phyloP scores from a whole-genome alignment of 805 yeast genomes.

The Nakazawaea ishiwadae region DNA sequence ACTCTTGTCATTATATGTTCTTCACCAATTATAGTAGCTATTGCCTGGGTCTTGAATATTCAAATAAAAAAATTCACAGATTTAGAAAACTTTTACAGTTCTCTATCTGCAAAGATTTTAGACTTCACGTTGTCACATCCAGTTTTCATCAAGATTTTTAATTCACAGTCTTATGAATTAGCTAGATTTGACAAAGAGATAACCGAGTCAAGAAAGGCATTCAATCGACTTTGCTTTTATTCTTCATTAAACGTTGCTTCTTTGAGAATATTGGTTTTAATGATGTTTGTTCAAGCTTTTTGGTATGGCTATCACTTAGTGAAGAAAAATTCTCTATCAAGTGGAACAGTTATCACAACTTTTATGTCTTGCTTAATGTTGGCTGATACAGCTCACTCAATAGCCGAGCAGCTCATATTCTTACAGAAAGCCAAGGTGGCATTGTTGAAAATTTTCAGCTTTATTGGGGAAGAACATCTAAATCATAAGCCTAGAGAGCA shows the following conservation, averaged over 20 bases:
- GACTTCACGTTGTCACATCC: constrained; percentile 69
- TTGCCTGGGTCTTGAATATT: constrained; percentile 47
- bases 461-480: constrained; percentile 24
- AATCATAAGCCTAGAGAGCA: background rate
- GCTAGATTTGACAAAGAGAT: constrained; percentile 32
- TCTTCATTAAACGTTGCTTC: constrained; percentile 53
- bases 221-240: constrained; percentile 39
- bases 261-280: constrained; percentile 50
- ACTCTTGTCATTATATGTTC: constrained; percentile 74
- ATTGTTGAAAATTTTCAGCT: constrained; percentile 39
- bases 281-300: constrained; percentile 87
- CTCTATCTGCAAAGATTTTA: constrained; percentile 53
- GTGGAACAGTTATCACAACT: constrained; percentile 74
- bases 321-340: constrained; percentile 37
- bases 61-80: constrained; percentile 44
- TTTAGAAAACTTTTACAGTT: constrained; percentile 52
- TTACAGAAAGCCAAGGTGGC: constrained; percentile 76
- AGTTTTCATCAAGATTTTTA: constrained; percentile 55
- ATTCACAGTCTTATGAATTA: constrained; percentile 51
- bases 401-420: constrained; percentile 53
- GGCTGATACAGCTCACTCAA: constrained; percentile 53
- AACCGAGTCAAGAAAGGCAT: constrained; percentile 29
- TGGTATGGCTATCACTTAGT: constrained; percentile 84
- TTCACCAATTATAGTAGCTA: constrained; percentile 57
- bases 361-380: constrained; percentile 76